Evolutionary conservation across 1,139 yeast species (phyloP).

Genomic region (Arxiozyma telluris): DNA sequence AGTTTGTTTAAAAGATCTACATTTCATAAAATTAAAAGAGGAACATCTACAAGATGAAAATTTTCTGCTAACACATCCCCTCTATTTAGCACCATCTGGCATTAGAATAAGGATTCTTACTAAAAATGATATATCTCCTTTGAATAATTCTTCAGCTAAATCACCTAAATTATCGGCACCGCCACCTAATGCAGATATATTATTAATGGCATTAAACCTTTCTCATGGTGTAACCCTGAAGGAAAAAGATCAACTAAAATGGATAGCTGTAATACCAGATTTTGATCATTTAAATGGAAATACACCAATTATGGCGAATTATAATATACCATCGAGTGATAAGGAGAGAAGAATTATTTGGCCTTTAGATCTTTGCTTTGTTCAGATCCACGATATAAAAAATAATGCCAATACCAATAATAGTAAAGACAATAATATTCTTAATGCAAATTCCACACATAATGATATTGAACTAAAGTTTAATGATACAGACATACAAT

Average conservation of each 20-base stretch:
- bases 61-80: conserved; percentile 36
- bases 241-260: conserved; percentile 30
- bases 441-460: conserved; percentile 5
- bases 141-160: neutral
- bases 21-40: conserved; percentile 21
- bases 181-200: conserved; percentile 43
- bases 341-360: conserved; percentile 55
- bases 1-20: conserved; percentile 27
- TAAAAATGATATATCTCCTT: conserved; percentile 13
- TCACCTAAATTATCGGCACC: conserved; percentile 37
- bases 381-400: conserved; percentile 32
- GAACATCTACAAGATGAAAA: conserved; percentile 12
- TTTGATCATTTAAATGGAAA: conserved; percentile 58
- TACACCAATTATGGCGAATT: conserved; percentile 54
- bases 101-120: conserved; percentile 40
- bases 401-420: neutral
- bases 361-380: conserved; percentile 60
- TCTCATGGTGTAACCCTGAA: conserved; percentile 46
- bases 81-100: conserved; percentile 69
- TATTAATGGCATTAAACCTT: conserved; percentile 41
- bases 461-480: neutral
- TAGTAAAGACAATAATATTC: neutral
- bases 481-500: neutral
- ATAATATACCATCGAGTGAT: conserved; percentile 39
- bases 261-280: conserved; percentile 65